These are phyloP conservation scores for Xylariaceae sp. DNA, from an alignment of 2,329 filamentous ascomycete species.

Conservation along the genomic window DNA sequence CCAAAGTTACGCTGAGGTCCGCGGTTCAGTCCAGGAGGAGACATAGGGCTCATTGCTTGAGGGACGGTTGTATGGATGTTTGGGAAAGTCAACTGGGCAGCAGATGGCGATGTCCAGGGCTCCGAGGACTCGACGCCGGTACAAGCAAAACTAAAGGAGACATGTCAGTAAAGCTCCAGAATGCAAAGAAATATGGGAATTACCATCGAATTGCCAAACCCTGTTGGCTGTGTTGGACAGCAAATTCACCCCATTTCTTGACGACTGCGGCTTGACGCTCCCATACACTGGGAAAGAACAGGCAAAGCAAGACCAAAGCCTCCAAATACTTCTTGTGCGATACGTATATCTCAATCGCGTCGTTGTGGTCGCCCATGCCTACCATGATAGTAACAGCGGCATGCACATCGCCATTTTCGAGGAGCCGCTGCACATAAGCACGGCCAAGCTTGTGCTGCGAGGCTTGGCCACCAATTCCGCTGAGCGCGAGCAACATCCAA, in stretches of 20 bases:
- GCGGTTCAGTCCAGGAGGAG: slow-evolving; percentile 60
- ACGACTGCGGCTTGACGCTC: slow-evolving; percentile 82
- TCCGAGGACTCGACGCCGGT: slow-evolving; percentile 79
- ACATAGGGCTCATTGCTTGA: slow-evolving; percentile 64
- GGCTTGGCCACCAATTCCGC: slow-evolving; percentile 70
- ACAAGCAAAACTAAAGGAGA: slow-evolving; percentile 66
- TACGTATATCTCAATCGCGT: slow-evolving; percentile 93
- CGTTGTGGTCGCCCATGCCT: slow-evolving; percentile 84
- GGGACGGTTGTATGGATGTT: slow-evolving; percentile 51
- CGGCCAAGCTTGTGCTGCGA: slow-evolving; percentile 88
- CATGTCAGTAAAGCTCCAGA: slow-evolving; percentile 16
- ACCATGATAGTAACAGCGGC: slow-evolving; percentile 89
- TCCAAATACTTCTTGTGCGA: slow-evolving; percentile 91
- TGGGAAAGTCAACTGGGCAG: slow-evolving; percentile 55
- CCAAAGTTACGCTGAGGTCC: slow-evolving; percentile 60
- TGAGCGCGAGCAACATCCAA: slow-evolving; percentile 94
- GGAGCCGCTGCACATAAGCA: slow-evolving; percentile 81
- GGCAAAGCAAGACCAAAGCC: slow-evolving; percentile 79
- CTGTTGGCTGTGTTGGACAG: slow-evolving; percentile 79
- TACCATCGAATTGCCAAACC: slow-evolving; percentile 82
- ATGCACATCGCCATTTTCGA: slow-evolving; percentile 87
- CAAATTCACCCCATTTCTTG: slow-evolving; percentile 91
- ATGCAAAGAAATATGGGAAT: slow-evolving; percentile 21
- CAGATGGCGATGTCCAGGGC: slow-evolving; percentile 81
- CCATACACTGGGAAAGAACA: slow-evolving; percentile 82